These are phyloP conservation scores for Musa schizocarpa DNA, from an alignment of 176 grass and related monocot species.

Conservation along the genomic window DNA sequence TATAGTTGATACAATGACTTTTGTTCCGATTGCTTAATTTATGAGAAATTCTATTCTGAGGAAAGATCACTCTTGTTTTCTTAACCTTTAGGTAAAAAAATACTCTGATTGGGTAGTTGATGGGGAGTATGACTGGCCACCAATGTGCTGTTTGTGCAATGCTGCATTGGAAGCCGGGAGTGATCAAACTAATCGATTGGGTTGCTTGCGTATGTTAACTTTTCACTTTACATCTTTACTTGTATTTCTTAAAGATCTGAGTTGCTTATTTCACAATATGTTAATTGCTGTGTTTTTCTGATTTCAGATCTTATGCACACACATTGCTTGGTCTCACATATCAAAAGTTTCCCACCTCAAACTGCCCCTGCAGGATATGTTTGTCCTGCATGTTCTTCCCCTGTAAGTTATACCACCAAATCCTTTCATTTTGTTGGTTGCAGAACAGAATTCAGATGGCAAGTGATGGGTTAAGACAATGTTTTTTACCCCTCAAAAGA, in stretches of 20 bases:
- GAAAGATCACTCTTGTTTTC: constrained; percentile 8
- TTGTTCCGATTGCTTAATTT: background rate
- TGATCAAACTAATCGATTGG: constrained; percentile 78
- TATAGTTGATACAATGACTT: background rate
- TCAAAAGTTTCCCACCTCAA: constrained; percentile 65
- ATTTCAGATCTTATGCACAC: constrained; percentile 80
- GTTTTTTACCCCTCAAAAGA: too few species aligned
- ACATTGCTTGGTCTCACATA: constrained; percentile 80
- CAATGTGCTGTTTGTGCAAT: constrained; percentile 80
- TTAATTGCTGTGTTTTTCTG: constrained; percentile 10
- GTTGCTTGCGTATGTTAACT: constrained; percentile 87
- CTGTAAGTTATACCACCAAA: constrained; percentile 45
- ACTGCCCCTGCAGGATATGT: constrained; percentile 90
- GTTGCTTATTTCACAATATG: constrained; percentile 3
- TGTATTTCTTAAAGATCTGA: background rate
- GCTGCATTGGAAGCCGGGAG: constrained; percentile 53
- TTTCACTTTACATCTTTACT: background rate
- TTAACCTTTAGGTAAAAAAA: constrained; percentile 80
- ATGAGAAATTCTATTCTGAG: background rate
- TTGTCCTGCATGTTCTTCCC: constrained; percentile 66
- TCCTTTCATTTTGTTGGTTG: background rate
- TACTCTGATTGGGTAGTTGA: constrained; percentile 99
- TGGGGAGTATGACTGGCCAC: constrained; percentile 94
- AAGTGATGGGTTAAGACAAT: too few species aligned
- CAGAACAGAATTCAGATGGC: background rate